A percentile compares a stretch with the other conserved stretches of the same genome.
These are phyloP conservation scores for Prunus fruticosa DNA, from an alignment of 306 rosid species.

Conservation along the genomic window DNA sequence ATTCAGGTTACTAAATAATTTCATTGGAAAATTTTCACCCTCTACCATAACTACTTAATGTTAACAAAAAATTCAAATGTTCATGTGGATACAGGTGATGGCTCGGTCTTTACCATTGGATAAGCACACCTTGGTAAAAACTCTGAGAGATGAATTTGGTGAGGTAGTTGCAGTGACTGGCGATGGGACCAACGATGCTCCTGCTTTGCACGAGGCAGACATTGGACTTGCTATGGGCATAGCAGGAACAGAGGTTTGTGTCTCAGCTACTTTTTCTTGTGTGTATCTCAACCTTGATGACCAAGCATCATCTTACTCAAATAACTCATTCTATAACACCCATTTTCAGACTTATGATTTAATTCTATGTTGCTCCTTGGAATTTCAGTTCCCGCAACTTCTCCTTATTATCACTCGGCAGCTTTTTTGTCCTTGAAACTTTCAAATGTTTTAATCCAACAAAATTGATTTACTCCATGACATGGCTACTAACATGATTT, in stretches of 20 bases:
- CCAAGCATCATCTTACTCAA: neutral
- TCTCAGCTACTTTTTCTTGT: no score
- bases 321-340: neutral
- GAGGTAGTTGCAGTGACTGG: conserved; percentile 98
- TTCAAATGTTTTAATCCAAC: no score
- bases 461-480: no score
- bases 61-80: conserved; percentile 26
- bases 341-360: neutral
- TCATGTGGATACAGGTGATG: conserved; percentile 68
- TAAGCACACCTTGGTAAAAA: conserved; percentile 70
- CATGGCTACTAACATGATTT: no score
- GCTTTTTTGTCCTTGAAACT: no score
- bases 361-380: no score
- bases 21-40: conserved; percentile 8
- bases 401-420: no score
- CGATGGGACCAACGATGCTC: conserved; percentile 96
- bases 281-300: neutral
- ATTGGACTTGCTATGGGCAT: conserved; percentile 99
- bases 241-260: conserved; percentile 81
- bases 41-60: conserved; percentile 3
- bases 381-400: no score
- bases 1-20: conserved; percentile 65
- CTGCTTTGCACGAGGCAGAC: conserved; percentile 91
- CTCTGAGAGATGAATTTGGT: conserved; percentile 59
- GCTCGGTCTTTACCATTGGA: conserved; percentile 86